These are phyloP conservation scores for Xenoacremonium recifei DNA, from an alignment of 2,329 filamentous ascomycete genomes.

Conservation along the genomic window DNA sequence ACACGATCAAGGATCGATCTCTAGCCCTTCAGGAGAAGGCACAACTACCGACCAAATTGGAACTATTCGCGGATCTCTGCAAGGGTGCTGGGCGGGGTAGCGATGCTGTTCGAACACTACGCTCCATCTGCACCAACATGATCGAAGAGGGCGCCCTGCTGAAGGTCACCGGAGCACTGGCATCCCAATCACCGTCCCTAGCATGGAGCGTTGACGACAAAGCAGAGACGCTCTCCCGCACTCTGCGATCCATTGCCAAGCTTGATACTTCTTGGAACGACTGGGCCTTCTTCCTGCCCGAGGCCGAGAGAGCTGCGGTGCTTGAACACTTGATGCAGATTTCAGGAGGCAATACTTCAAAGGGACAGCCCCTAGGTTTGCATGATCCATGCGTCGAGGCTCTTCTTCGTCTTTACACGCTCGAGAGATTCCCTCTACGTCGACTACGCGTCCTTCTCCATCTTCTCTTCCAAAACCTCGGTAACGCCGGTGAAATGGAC, in stretches of 20 bases:
- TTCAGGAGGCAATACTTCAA: conserved; percentile 36
- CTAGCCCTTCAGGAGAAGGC: conserved; percentile 57
- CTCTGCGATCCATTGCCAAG: conserved; percentile 59
- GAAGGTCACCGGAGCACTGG: conserved; percentile 50
- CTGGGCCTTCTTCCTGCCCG: conserved; percentile 53
- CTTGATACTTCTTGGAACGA: conserved; percentile 56
- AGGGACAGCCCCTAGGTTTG: conserved; percentile 36
- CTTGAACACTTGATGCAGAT: conserved; percentile 60
- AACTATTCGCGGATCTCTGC: conserved; percentile 63
- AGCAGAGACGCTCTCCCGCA: conserved; percentile 54
- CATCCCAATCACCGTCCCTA: conserved; percentile 46
- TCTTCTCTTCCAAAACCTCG: conserved; percentile 48
- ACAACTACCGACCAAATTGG: conserved; percentile 62
- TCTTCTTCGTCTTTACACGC: conserved; percentile 49
- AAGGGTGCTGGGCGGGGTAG: conserved; percentile 50
- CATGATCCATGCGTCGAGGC: conserved; percentile 45
- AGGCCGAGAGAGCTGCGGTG: conserved; percentile 53
- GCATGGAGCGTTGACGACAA: conserved; percentile 55
- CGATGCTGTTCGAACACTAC: conserved; percentile 58
- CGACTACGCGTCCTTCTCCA: conserved; percentile 51
- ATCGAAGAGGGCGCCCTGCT: conserved; percentile 57
- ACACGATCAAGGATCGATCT: conserved; percentile 56
- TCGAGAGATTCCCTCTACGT: conserved; percentile 50
- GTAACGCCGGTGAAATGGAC: conserved; percentile 37
- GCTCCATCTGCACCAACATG: conserved; percentile 60